phyloP scores from a whole-genome alignment of 2,329 filamentous ascomycete genomes.

The Teratosphaeria gauchensis region DNA sequence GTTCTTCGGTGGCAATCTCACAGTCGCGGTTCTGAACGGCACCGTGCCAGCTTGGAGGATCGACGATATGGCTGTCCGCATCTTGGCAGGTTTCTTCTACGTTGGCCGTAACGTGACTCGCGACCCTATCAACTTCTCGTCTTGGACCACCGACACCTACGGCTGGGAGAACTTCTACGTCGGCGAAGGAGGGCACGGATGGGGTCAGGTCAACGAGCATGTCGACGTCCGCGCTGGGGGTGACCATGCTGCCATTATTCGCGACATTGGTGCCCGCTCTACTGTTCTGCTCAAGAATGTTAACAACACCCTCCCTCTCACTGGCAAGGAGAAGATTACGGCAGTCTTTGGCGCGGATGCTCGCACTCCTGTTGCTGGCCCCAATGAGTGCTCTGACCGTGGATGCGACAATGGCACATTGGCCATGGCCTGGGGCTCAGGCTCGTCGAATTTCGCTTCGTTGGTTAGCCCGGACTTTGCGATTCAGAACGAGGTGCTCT shows the following conservation, averaged over 20 bases:
- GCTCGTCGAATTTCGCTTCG: conserved; percentile 53
- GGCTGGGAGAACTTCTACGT: conserved; percentile 58
- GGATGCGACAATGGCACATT: conserved; percentile 52
- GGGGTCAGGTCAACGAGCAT: conserved; percentile 62
- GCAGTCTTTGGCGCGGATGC: conserved; percentile 77
- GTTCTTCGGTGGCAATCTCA: conserved; percentile 63
- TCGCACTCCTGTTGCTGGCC: conserved; percentile 62
- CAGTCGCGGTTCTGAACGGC: conserved; percentile 77
- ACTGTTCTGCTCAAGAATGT: conserved; percentile 83
- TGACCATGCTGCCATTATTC: conserved; percentile 63
- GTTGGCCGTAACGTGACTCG: conserved; percentile 43
- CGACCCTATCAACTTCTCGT: conserved; percentile 60
- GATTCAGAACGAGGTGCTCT: conserved; percentile 55
- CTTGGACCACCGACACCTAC: conserved; percentile 72
- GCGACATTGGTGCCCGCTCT: conserved; percentile 66
- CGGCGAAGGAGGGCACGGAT: conserved; percentile 38
- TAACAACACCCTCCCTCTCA: conserved; percentile 62
- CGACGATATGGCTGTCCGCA: conserved; percentile 86
- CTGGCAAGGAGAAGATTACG: conserved; percentile 43
- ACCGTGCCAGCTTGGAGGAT: conserved; percentile 70
- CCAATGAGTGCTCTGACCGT: conserved; percentile 69
- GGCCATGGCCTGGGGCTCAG: conserved; percentile 61
- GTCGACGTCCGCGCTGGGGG: conserved; percentile 61
- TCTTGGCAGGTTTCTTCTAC: conserved; percentile 56
- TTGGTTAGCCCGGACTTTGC: conserved; percentile 56